These are phyloP conservation scores for Pythium phragmitis DNA, from an alignment of 352 stramenopile species.

Conservation along the genomic window DNA sequence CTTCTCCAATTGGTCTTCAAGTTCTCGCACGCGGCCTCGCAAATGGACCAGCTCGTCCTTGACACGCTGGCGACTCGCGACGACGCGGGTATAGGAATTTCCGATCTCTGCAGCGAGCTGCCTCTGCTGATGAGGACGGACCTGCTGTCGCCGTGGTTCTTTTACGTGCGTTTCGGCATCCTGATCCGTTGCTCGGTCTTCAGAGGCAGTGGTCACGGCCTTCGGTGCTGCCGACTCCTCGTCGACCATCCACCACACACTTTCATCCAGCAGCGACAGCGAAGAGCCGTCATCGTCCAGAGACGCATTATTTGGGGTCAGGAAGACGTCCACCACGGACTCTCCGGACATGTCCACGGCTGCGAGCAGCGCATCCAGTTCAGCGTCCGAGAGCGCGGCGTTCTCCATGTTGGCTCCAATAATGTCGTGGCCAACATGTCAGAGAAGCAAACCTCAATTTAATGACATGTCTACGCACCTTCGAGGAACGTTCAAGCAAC, in stretches of 20 bases:
- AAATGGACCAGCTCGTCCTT: slow-evolving; percentile 13
- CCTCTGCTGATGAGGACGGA: too few species aligned
- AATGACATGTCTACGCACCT: neutral
- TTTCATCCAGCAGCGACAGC: too few species aligned
- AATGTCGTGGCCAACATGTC: neutral
- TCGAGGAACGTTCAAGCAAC: slow-evolving; percentile 5
- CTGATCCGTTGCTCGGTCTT: too few species aligned
- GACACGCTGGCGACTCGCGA: neutral
- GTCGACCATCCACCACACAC: too few species aligned
- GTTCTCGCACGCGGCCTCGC: slow-evolving; percentile 5
- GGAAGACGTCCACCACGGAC: neutral
- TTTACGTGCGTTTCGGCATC: too few species aligned
- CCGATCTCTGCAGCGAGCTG: too few species aligned
- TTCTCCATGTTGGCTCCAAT: neutral
- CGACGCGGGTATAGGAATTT: neutral
- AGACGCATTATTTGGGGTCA: neutral
- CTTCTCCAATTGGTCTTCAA: slow-evolving; percentile 2
- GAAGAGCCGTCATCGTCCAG: too few species aligned
- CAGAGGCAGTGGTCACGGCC: too few species aligned
- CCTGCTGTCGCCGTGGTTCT: neutral
- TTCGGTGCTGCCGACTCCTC: too few species aligned
- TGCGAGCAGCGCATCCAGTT: neutral
- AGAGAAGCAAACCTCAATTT: too few species aligned
- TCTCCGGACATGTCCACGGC: neutral
- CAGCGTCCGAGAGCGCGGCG: neutral